Evolutionary conservation across 1,284 basidiomycete genomes (phyloP).

Genomic region (Ganoderma sinense): DNA sequence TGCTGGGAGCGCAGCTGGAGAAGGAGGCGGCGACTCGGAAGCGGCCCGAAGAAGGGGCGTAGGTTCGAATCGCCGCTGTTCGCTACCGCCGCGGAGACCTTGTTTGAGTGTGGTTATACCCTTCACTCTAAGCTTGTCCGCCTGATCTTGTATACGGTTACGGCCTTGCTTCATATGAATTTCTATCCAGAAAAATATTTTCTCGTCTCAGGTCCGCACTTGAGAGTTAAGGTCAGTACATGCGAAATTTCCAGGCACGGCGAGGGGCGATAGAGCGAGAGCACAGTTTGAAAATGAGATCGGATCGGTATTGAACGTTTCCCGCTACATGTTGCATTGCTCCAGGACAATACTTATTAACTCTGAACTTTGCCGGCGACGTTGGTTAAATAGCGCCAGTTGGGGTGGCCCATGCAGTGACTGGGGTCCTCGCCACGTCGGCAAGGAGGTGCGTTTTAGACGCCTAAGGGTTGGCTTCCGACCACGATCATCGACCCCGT

Average conservation of each 20-base stretch:
- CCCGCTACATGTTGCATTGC: not conserved
- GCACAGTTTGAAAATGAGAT: not conserved
- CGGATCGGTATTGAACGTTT: not conserved
- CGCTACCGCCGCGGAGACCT: not conserved
- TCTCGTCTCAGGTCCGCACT: not conserved
- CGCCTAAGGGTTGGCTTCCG: not conserved
- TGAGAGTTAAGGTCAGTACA: not conserved
- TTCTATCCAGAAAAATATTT: not conserved
- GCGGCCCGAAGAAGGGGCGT: not conserved
- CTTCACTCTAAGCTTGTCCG: not conserved
- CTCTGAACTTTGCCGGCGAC: not conserved
- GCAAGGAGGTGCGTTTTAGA: not conserved
- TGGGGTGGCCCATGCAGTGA: not conserved
- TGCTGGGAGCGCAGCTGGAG: constrained; percentile 31
- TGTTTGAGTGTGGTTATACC: not conserved
- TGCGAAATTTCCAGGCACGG: not conserved
- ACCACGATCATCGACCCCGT: not conserved
- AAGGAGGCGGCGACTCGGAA: not conserved
- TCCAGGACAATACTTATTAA: not conserved
- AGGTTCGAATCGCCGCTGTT: not conserved
- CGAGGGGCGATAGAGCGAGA: not conserved
- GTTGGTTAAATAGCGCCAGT: too few species aligned
- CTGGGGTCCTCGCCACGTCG: not conserved
- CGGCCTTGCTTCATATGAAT: not conserved
- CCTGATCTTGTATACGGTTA: not conserved